Conservation (phyloP, 106 monocot genomes). For the Acanthochlamys bracteata region DNA sequence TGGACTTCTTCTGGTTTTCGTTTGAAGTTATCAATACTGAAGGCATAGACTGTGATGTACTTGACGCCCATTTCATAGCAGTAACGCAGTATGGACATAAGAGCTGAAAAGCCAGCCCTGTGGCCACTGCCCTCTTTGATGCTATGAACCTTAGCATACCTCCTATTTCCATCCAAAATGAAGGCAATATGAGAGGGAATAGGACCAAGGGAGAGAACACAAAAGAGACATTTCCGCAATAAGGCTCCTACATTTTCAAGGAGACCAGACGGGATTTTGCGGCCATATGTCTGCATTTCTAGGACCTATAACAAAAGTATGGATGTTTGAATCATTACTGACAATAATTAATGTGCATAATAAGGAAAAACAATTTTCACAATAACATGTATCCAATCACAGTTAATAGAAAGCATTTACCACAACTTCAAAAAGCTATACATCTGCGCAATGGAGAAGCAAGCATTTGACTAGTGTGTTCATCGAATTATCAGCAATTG, state of each 20-base stretch:
- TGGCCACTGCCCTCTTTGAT: conserved; percentile 3
- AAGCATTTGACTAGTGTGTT: too few relatives aligned
- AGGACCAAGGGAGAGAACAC: conserved; percentile 11
- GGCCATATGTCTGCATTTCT: background rate
- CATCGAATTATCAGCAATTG: too few relatives aligned
- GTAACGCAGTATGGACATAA: conserved; percentile 12
- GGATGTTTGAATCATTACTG: too few relatives aligned
- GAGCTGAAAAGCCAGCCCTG: conserved; percentile 5
- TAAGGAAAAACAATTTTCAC: too few relatives aligned
- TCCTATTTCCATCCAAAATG: conserved; percentile 24
- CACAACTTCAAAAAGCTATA: too few relatives aligned
- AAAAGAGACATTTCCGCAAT: conserved; percentile 8
- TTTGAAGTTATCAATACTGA: conserved; percentile 25
- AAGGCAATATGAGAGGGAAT: conserved; percentile 19
- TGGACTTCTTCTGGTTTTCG: conserved; percentile 15
- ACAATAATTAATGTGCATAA: too few relatives aligned
- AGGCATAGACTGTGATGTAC: conserved; percentile 13
- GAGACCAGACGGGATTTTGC: background rate
- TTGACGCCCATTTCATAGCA: conserved; percentile 20
- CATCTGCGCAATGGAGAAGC: too few relatives aligned
- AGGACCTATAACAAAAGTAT: background rate
- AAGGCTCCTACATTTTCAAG: background rate
- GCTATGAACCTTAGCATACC: conserved; percentile 6
- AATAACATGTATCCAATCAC: too few relatives aligned
- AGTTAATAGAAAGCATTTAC: too few relatives aligned